Evolutionary conservation across 1,284 basidiomycete genomes (phyloP).

Genomic region (Heterobasidion occidentale): DNA sequence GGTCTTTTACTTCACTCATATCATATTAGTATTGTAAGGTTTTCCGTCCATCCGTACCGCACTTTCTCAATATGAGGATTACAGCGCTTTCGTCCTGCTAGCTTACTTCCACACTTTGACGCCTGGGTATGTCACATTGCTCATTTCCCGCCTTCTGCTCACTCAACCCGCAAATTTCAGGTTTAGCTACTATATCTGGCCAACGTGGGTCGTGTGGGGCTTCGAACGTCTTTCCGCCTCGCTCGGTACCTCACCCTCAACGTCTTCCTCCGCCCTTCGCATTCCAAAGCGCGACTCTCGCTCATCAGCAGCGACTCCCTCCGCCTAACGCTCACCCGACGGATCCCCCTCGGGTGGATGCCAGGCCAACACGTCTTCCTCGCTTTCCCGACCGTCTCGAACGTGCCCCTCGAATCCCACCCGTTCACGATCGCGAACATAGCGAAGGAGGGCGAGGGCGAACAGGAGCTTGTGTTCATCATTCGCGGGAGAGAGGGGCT

Average conservation of each 20-base stretch:
- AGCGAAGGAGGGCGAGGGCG: slow-evolving; percentile 12
- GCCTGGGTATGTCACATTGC: slow-evolving; percentile 9
- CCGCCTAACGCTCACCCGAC: slow-evolving; percentile 26
- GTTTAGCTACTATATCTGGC: slow-evolving; percentile 20
- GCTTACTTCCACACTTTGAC: slow-evolving; percentile 13
- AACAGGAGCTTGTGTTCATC: slow-evolving; percentile 37
- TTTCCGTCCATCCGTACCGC: neutral
- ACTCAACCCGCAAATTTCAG: neutral
- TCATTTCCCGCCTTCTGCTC: neutral
- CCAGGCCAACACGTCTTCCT: slow-evolving; percentile 54
- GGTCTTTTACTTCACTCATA: slow-evolving; percentile 33
- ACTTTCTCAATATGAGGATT: slow-evolving; percentile 1
- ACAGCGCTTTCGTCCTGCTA: slow-evolving; percentile 11
- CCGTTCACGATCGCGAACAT: slow-evolving; percentile 49
- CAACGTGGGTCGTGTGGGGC: slow-evolving; percentile 35
- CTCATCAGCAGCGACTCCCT: slow-evolving; percentile 30
- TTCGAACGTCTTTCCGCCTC: slow-evolving; percentile 29
- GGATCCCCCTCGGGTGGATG: slow-evolving; percentile 32
- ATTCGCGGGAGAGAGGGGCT: slow-evolving; percentile 39
- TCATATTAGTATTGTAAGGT: slow-evolving; percentile 25
- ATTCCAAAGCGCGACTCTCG: slow-evolving; percentile 21
- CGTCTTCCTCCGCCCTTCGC: slow-evolving; percentile 19
- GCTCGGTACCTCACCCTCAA: slow-evolving; percentile 28
- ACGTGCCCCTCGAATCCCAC: slow-evolving; percentile 39
- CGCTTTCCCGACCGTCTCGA: slow-evolving; percentile 36